Percentiles rank a stretch among this genome's conserved stretches.
Conservation (phyloP, 176 grass and related monocot species). For the Rhynchospora pubera region DNA sequence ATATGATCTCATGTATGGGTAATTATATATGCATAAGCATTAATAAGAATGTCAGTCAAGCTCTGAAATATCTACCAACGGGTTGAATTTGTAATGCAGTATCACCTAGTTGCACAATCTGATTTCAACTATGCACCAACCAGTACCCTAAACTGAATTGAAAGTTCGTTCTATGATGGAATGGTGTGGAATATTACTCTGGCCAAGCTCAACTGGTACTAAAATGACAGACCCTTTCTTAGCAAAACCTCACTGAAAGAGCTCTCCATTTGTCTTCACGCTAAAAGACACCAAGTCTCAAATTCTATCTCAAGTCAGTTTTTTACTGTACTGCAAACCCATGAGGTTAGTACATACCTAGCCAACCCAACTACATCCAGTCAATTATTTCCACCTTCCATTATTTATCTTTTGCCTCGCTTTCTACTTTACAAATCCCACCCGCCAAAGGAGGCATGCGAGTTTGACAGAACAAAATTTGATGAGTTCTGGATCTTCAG, state of each 20-base stretch:
- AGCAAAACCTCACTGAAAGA: neutral
- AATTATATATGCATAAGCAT: neutral
- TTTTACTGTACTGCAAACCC: neutral
- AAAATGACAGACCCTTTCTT: neutral
- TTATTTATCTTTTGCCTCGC: slow-evolving; percentile 53
- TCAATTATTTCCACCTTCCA: slow-evolving; percentile 32
- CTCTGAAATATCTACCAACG: neutral
- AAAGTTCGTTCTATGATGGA: neutral
- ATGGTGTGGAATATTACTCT: neutral
- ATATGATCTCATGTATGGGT: neutral
- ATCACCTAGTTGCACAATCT: neutral
- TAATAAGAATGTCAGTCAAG: neutral
- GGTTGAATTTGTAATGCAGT: neutral
- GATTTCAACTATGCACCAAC: neutral
- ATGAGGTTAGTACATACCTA: neutral
- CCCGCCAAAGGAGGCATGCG: slow-evolving; percentile 49
- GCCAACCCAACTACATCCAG: slow-evolving; percentile 33
- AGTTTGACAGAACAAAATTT: slow-evolving; percentile 56
- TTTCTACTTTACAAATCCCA: slow-evolving; percentile 51
- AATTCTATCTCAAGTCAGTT: neutral
- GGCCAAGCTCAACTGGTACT: neutral
- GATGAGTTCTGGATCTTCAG: slow-evolving; percentile 33
- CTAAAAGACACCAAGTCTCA: neutral
- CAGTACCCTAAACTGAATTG: neutral
- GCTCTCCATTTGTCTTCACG: neutral